Evolutionary conservation across 495 filamentous ascomycete genomes (phyloP).

Genomic region (Barbatosphaeria neglecta): DNA sequence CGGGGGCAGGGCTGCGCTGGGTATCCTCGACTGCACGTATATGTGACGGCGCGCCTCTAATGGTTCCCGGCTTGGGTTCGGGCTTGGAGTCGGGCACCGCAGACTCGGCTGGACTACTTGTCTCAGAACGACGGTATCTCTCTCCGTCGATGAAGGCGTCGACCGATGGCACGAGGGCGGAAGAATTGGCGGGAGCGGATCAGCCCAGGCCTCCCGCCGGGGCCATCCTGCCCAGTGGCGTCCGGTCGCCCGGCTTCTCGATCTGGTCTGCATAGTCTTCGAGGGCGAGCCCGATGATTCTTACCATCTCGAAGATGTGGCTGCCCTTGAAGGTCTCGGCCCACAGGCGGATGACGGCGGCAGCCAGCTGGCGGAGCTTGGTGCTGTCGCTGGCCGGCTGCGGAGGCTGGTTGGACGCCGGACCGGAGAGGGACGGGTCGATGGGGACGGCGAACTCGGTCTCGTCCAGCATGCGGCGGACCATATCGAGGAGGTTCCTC

Average conservation of each 20-base stretch:
- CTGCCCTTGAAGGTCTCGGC: slow-evolving; percentile 56
- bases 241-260: slow-evolving; percentile 41
- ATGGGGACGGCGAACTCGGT: slow-evolving; percentile 57
- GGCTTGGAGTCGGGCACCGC: too few species aligned
- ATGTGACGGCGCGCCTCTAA: too few species aligned
- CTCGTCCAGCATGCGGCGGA: slow-evolving; percentile 66
- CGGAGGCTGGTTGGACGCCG: slow-evolving; percentile 13
- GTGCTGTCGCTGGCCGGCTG: slow-evolving; percentile 29
- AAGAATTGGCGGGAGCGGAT: neutral
- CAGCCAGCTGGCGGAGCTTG: slow-evolving; percentile 48
- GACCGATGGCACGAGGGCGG: neutral
- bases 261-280: slow-evolving; percentile 55
- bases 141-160: neutral
- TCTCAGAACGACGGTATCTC: neutral
- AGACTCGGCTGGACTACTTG: too few species aligned
- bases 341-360: slow-evolving; percentile 54
- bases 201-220: slow-evolving; percentile 18
- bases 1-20: too few species aligned
- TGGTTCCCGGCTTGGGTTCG: too few species aligned
- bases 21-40: too few species aligned
- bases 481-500: slow-evolving; percentile 50
- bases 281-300: slow-evolving; percentile 49
- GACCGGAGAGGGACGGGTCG: slow-evolving; percentile 32
- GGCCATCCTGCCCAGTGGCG: slow-evolving; percentile 26
- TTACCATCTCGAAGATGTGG: slow-evolving; percentile 57